Evolutionary conservation across 225 moss, liverwort and hornwort species (phyloP).

Genomic region (Marchantia polymorpha): DNA sequence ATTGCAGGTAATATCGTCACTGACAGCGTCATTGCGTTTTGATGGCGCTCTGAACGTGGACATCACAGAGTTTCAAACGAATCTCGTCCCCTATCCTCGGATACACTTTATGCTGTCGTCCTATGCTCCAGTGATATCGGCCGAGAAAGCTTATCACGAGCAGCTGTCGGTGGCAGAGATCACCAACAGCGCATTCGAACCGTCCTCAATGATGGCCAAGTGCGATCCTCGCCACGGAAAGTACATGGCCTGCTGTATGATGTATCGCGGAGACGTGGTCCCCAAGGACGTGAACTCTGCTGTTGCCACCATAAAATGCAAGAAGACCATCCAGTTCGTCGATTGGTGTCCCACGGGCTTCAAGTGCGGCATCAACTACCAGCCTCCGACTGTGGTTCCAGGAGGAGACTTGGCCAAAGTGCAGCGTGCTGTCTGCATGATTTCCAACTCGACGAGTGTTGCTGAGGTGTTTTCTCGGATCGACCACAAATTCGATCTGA

Average conservation of each 20-base stretch:
- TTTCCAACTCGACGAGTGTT: slow-evolving; percentile 31
- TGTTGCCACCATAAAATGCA: slow-evolving; percentile 25
- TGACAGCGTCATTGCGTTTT: slow-evolving; percentile 28
- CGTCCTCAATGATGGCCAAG: slow-evolving; percentile 31
- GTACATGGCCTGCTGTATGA: slow-evolving; percentile 39
- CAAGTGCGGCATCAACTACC: slow-evolving; percentile 34
- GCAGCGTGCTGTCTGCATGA: slow-evolving; percentile 34
- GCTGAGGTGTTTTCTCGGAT: slow-evolving; percentile 31
- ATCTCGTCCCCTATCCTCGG: slow-evolving; percentile 29
- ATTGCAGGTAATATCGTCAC: slow-evolving; percentile 26
- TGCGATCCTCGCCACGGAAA: slow-evolving; percentile 34
- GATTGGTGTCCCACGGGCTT: slow-evolving; percentile 35
- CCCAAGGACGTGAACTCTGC: slow-evolving; percentile 31
- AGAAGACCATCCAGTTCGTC: slow-evolving; percentile 31
- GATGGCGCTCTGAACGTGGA: slow-evolving; percentile 33
- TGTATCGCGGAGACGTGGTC: slow-evolving; percentile 30
- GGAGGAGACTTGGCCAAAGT: slow-evolving; percentile 34
- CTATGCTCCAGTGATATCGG: slow-evolving; percentile 28
- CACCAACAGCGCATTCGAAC: slow-evolving; percentile 30
- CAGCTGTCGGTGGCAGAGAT: slow-evolving; percentile 30
- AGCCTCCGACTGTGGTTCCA: slow-evolving; percentile 29
- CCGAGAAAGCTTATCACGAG: slow-evolving; percentile 32
- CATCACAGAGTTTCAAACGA: slow-evolving; percentile 32
- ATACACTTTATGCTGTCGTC: slow-evolving; percentile 35
- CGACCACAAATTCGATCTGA: slow-evolving; percentile 32